Evolutionary conservation across 164 flowering plant species (phyloP).

Genomic region (Echeveria elegans): DNA sequence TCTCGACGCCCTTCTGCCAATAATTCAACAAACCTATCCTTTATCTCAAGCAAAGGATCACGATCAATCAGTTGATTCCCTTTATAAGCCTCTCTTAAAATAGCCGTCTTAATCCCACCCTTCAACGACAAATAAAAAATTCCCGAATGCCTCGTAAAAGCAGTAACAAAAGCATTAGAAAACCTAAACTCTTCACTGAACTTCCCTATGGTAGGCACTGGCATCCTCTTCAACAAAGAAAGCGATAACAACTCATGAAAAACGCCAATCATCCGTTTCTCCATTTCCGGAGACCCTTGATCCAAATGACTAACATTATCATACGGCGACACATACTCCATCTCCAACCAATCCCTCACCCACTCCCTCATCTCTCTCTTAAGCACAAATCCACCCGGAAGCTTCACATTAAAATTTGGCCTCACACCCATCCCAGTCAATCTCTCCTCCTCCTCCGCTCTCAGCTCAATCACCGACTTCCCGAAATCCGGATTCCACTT

Average conservation of each 20-base stretch:
- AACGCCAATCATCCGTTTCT: constrained; percentile 84
- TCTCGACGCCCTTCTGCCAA: constrained; percentile 43
- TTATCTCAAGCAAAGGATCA: constrained; percentile 9
- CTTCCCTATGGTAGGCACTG: constrained; percentile 77
- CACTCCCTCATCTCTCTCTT: constrained; percentile 94
- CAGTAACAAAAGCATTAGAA: constrained; percentile 65
- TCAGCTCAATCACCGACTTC: constrained; percentile 57
- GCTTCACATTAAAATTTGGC: constrained; percentile 50
- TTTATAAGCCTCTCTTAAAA: constrained; percentile 74
- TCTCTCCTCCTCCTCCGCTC: constrained; percentile 69
- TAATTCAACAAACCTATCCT: background rate
- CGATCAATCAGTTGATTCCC: constrained; percentile 32
- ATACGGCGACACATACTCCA: constrained; percentile 84
- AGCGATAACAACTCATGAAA: constrained; percentile 80
- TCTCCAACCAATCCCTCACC: constrained; percentile 90
- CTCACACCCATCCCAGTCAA: constrained; percentile 58
- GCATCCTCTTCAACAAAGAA: constrained; percentile 63
- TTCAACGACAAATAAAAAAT: constrained; percentile 82
- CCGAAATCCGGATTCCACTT: constrained; percentile 65
- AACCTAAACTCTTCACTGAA: constrained; percentile 65
- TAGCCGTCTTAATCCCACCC: constrained; percentile 77
- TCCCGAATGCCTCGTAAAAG: constrained; percentile 88
- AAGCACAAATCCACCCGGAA: constrained; percentile 60
- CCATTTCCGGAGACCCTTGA: constrained; percentile 70
- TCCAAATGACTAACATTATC: constrained; percentile 56